phyloP scores from a whole-genome alignment of 2,329 filamentous ascomycete genomes.

The Cadophora sp. region DNA sequence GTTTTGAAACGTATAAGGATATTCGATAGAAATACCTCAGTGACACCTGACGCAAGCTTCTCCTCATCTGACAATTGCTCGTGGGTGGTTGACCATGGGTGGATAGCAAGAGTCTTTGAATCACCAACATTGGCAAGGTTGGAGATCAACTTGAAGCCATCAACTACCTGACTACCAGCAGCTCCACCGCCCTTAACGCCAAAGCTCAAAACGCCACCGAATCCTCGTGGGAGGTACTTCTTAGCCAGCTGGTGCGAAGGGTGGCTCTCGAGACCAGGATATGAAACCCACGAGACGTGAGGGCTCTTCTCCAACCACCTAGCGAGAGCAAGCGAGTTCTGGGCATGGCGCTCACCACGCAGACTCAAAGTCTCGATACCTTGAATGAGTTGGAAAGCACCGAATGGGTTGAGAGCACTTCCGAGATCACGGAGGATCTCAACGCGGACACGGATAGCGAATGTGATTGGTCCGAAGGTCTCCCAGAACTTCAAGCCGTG shows the following conservation, averaged over 20 bases:
- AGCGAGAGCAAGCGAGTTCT: slow-evolving; percentile 82
- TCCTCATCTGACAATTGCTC: slow-evolving; percentile 88
- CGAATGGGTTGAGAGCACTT: slow-evolving; percentile 84
- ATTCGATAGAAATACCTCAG: too few relatives aligned
- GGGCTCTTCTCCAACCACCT: slow-evolving; percentile 83
- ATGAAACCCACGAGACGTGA: slow-evolving; percentile 91
- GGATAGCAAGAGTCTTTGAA: slow-evolving; percentile 92
- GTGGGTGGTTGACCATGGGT: slow-evolving; percentile 95
- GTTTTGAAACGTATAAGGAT: too few relatives aligned
- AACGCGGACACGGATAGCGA: slow-evolving; percentile 84
- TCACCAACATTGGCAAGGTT: slow-evolving; percentile 97
- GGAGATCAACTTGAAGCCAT: slow-evolving; percentile 92
- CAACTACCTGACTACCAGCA: slow-evolving; percentile 88
- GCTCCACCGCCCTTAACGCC: slow-evolving; percentile 87
- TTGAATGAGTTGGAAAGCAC: slow-evolving; percentile 87
- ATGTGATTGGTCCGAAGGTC: slow-evolving; percentile 83
- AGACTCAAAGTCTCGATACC: slow-evolving; percentile 90
- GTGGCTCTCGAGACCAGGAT: slow-evolving; percentile 86
- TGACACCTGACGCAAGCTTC: slow-evolving; percentile 80
- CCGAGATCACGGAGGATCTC: slow-evolving; percentile 91
- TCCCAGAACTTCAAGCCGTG: slow-evolving; percentile 96
- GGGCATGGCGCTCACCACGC: slow-evolving; percentile 83
- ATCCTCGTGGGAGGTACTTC: slow-evolving; percentile 85
- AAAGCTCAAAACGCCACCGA: slow-evolving; percentile 90
- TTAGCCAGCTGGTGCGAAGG: slow-evolving; percentile 80